Conservation (phyloP, 441 rosid genomes). For the Gossypium trilobum region DNA sequence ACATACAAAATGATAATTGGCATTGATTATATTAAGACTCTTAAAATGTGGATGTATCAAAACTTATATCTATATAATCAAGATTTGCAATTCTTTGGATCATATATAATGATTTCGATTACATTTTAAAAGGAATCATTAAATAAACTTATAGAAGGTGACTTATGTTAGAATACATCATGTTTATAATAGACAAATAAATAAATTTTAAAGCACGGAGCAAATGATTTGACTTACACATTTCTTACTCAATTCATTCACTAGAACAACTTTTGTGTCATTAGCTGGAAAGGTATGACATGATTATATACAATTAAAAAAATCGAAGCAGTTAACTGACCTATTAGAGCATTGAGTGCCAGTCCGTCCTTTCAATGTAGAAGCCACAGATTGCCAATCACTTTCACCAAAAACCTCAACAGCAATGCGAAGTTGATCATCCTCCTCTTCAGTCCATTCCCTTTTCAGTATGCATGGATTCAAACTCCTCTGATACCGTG, state of each 20-base stretch:
- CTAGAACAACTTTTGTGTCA: not conserved
- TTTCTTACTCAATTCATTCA: slow-evolving; percentile 1
- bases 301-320: not conserved
- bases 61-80: not conserved
- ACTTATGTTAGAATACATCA: not conserved
- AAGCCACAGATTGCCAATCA: slow-evolving; percentile 77
- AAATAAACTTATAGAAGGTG: not conserved
- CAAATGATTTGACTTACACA: not conserved
- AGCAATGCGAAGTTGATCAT: slow-evolving; percentile 62
- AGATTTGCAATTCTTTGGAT: not conserved
- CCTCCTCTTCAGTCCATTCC: slow-evolving; percentile 83
- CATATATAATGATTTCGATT: not conserved
- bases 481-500: slow-evolving; percentile 74
- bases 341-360: slow-evolving; percentile 91
- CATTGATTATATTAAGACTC: not conserved
- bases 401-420: slow-evolving; percentile 61
- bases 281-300: not conserved
- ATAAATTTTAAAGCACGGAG: not conserved
- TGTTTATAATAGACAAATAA: not conserved
- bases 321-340: slow-evolving; percentile 34
- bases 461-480: slow-evolving; percentile 54
- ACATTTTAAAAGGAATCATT: not conserved
- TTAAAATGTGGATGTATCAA: not conserved
- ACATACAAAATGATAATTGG: not conserved
- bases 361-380: slow-evolving; percentile 53